A percentile compares a stretch with the other conserved stretches of the same genome.
phyloP scores from a whole-genome alignment of 2,329 filamentous ascomycete genomes.

The Penicillium italicum region DNA sequence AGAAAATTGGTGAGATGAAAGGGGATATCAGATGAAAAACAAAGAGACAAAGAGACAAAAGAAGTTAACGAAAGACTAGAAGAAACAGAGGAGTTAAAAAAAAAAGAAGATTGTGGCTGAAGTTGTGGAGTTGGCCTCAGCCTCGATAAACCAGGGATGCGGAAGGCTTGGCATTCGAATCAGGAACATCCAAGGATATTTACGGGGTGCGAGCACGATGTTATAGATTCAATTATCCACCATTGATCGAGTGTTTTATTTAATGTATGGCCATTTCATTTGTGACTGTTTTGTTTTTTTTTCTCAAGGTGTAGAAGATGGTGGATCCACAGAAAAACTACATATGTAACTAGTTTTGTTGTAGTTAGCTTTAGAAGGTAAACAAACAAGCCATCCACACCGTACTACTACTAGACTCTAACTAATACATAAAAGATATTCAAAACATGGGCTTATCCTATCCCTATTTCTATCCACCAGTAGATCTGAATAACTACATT shows the following conservation, averaged over 20 bases:
- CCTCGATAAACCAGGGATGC: conserved; percentile 9
- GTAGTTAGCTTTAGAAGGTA: background rate
- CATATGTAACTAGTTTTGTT: no score
- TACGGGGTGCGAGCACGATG: background rate
- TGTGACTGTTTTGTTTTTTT: background rate
- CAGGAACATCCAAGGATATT: background rate
- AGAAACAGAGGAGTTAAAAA: background rate
- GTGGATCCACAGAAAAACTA: background rate
- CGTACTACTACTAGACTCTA: background rate
- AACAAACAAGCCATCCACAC: background rate
- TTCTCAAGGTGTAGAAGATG: background rate
- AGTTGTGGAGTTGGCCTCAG: conserved; percentile 7
- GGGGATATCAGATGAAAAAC: background rate
- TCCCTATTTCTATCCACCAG: background rate
- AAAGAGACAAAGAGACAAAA: conserved; percentile 4
- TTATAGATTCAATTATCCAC: background rate
- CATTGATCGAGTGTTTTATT: background rate
- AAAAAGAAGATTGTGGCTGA: conserved; percentile 11
- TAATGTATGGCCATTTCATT: background rate
- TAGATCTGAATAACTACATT: background rate
- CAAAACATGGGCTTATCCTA: no score
- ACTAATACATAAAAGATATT: background rate
- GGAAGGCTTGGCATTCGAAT: conserved; percentile 12
- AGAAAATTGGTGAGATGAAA: conserved; percentile 2
- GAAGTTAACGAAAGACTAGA: conserved; percentile 16